phyloP scores from a whole-genome alignment of 1,284 basidiomycete genomes.

The Melanopsichium pennsylvanicum region DNA sequence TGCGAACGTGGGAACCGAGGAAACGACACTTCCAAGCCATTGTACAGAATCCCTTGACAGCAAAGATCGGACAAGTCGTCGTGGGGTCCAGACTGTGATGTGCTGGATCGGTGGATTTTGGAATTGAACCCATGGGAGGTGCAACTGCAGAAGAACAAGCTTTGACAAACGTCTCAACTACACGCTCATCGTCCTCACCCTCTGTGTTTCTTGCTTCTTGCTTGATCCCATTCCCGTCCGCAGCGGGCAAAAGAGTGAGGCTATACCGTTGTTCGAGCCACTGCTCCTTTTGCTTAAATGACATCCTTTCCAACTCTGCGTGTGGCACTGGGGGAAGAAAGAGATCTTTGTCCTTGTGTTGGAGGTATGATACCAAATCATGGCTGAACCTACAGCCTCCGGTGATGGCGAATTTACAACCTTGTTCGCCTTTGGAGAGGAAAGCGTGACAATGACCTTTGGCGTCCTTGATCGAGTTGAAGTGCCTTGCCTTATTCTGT shows the following conservation, averaged over 20 bases:
- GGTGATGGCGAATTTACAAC: constrained; percentile 32
- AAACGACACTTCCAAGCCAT: constrained; percentile 91
- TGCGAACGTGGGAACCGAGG: constrained; percentile 75
- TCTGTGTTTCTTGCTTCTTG: too few species aligned
- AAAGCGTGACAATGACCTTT: constrained; percentile 32
- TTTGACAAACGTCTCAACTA: constrained; percentile 20
- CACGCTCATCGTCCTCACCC: too few species aligned
- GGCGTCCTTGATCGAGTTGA: constrained; percentile 27
- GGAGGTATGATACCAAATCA: constrained; percentile 78
- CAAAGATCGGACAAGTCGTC: constrained; percentile 75
- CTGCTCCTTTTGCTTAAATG: constrained; percentile 3
- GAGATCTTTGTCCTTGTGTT: constrained; percentile 78
- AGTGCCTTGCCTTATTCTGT: constrained; percentile 51
- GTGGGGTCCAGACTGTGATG: constrained; percentile 71
- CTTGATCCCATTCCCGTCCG: neutral
- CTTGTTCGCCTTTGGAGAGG: constrained; percentile 18
- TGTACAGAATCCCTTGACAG: constrained; percentile 80
- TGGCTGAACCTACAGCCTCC: constrained; percentile 78
- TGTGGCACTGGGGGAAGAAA: constrained; percentile 63
- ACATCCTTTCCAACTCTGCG: constrained; percentile 8
- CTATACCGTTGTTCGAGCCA: constrained; percentile 48
- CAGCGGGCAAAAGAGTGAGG: constrained; percentile 9
- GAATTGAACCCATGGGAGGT: neutral
- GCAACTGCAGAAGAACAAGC: constrained; percentile 64
- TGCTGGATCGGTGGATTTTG: constrained; percentile 33